A percentile compares a stretch with the other conserved stretches of the same genome.
Conservation (phyloP, 2,329 filamentous ascomycete genomes). For the Calonectria pauciramosa region DNA sequence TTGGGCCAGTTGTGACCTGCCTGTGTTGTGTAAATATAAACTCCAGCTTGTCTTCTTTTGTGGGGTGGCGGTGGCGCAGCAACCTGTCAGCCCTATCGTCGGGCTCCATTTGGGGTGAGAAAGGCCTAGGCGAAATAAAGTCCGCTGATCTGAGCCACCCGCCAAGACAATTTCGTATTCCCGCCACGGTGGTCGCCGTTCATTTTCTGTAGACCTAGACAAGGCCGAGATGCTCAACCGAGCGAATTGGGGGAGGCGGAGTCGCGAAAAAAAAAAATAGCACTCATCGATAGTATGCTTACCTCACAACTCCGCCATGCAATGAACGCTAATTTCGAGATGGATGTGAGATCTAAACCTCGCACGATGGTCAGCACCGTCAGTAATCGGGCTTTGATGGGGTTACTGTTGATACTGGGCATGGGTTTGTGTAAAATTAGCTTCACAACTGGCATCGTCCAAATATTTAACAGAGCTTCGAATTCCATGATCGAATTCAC, state of each 20-base stretch:
- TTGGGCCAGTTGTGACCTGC: neutral
- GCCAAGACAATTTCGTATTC: neutral
- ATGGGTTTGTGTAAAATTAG: neutral
- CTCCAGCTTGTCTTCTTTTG: neutral
- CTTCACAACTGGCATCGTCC: neutral
- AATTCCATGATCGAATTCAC: neutral
- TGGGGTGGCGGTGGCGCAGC: neutral
- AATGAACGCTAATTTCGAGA: neutral
- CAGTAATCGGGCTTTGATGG: neutral
- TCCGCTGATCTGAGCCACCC: constrained; percentile 5
- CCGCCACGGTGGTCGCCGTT: neutral
- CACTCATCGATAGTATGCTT: neutral
- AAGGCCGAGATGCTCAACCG: neutral
- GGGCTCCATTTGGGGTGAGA: neutral
- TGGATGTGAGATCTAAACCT: neutral
- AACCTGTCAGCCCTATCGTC: neutral
- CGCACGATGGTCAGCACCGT: neutral
- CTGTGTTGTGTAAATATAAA: neutral
- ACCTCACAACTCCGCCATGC: neutral
- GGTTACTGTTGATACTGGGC: neutral
- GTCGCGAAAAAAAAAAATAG: constrained; percentile 2
- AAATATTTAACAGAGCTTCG: neutral
- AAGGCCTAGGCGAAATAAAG: neutral
- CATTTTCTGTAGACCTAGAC: neutral
- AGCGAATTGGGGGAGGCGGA: neutral